A percentile compares a stretch with the other conserved stretches of the same genome.
phyloP scores from a whole-genome alignment of 2,329 filamentous ascomycete genomes.

The Neophaeococcomyces mojaviensis region DNA sequence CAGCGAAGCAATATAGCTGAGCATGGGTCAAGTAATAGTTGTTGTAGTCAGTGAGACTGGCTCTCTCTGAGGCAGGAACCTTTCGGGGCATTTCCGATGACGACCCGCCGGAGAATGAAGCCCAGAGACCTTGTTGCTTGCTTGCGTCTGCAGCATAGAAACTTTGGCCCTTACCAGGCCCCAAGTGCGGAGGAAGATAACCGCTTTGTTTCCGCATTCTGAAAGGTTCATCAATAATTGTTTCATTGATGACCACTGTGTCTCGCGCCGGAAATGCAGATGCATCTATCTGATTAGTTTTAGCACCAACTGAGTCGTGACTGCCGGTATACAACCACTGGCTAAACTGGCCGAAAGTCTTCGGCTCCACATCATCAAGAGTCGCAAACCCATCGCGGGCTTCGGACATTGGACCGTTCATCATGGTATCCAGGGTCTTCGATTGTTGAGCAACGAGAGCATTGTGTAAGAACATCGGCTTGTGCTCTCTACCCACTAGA shows the following conservation, averaged over 20 bases:
- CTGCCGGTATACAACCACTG: not conserved
- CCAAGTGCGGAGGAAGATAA: not conserved
- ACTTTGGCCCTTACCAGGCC: not conserved
- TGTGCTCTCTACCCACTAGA: not conserved
- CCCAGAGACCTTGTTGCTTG: conserved; percentile 2
- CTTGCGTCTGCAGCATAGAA: conserved; percentile 1
- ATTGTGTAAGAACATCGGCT: conserved; percentile 1
- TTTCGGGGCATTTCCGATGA: not conserved
- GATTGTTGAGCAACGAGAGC: not conserved
- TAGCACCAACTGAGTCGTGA: not conserved
- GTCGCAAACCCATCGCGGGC: not conserved
- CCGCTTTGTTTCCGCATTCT: not conserved
- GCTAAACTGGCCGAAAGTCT: not conserved
- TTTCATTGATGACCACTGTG: too few relatives aligned
- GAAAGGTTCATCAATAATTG: too few relatives aligned
- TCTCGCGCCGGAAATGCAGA: not conserved
- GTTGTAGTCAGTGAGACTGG: not conserved
- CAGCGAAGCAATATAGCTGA: not conserved
- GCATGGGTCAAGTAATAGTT: conserved; percentile 1
- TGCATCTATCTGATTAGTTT: not conserved
- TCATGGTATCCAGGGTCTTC: not conserved
- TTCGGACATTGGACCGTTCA: not conserved
- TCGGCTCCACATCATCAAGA: not conserved
- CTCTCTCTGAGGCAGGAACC: not conserved
- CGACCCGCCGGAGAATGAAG: not conserved